Evolutionary conservation across 805 yeast genomes (phyloP).

Genomic region (Candida broadrunensis): DNA sequence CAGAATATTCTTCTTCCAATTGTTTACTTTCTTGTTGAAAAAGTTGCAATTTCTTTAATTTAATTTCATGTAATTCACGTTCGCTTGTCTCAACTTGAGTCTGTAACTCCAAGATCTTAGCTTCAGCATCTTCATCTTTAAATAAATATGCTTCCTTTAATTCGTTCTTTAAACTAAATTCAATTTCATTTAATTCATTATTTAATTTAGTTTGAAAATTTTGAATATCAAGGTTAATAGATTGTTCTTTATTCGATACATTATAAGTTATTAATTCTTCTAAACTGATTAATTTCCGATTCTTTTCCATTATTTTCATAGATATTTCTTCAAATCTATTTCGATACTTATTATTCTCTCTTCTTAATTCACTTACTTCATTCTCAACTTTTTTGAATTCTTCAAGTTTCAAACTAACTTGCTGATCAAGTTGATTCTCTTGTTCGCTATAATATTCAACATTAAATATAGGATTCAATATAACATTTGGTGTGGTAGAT

Average conservation of each 20-base stretch:
- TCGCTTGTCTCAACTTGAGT: conserved; percentile 6
- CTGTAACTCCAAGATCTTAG: conserved; percentile 16
- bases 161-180: conserved; percentile 32
- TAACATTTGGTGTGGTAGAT: background rate
- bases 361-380: conserved; percentile 5
- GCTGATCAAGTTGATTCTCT: background rate
- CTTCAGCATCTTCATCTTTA: conserved; percentile 16
- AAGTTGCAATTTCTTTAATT: conserved; percentile 13
- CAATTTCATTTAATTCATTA: conserved; percentile 26
- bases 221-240: conserved; percentile 23
- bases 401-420: background rate
- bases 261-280: conserved; percentile 19
- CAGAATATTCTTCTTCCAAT: conserved; percentile 23
- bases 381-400: background rate
- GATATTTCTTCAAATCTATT: conserved; percentile 1
- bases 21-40: conserved; percentile 18
- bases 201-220: conserved; percentile 24
- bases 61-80: conserved; percentile 9
- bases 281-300: background rate
- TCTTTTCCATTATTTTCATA: background rate
- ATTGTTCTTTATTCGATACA: conserved; percentile 26
- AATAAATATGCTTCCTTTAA: conserved; percentile 22
- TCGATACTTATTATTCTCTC: background rate
- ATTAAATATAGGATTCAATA: background rate
- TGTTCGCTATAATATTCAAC: background rate